phyloP scores from a whole-genome alignment of 805 yeast genomes.

The Candida coleopterorum region DNA sequence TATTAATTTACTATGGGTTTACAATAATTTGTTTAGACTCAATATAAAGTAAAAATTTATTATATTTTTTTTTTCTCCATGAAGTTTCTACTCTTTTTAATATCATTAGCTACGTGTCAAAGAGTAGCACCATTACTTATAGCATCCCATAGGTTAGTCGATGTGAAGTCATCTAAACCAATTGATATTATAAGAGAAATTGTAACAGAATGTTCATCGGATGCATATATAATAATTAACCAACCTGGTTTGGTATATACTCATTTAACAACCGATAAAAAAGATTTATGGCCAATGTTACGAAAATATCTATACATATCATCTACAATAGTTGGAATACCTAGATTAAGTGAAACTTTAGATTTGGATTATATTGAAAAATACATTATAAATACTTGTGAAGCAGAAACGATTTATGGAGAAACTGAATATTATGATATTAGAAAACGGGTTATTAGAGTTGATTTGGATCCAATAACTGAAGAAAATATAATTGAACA shows the following conservation, averaged over 20 bases:
- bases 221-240: constrained; percentile 32
- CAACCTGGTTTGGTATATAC: constrained; percentile 32
- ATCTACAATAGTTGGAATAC: constrained; percentile 60
- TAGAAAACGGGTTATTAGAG: constrained; percentile 53
- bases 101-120: not conserved
- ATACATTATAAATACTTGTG: constrained; percentile 45
- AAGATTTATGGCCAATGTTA: constrained; percentile 43
- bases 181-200: constrained; percentile 24
- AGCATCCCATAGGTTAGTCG: constrained; percentile 38
- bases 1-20: too few species aligned
- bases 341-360: constrained; percentile 39
- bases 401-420: constrained; percentile 40
- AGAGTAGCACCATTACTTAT: constrained; percentile 25
- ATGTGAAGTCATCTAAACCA: constrained; percentile 22
- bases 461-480: constrained; percentile 50
- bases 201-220: constrained; percentile 36
- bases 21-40: too few species aligned
- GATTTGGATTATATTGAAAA: constrained; percentile 42
- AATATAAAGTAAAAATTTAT: too few species aligned
- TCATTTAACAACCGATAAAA: constrained; percentile 26
- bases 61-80: too few species aligned
- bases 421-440: constrained; percentile 57
- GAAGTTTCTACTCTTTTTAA: constrained; percentile 2
- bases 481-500: constrained; percentile 28
- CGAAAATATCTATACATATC: constrained; percentile 49